Base-by-base conservation (phyloP, 495 filamentous ascomycete genomes). In the Trichoderma gamsii region DNA sequence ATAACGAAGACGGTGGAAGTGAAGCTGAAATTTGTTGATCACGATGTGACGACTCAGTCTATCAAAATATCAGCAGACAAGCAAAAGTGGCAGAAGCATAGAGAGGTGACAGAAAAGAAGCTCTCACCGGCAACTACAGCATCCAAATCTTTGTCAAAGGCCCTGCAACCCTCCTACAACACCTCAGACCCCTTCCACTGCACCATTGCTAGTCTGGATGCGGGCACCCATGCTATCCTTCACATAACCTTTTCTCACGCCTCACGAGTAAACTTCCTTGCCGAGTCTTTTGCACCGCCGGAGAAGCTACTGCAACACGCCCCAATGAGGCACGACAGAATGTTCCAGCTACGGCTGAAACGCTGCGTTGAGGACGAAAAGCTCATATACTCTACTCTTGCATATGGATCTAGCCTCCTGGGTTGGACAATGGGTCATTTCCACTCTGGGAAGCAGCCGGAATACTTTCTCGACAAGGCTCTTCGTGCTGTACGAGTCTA, bases 211-310 rank as follows among this genome's bases (percentile, higher is more conserved):
- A 21, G 25, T 21, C 16, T 56, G 6, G 51, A 56, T 56, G 51
- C n/a, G 15, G 51, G 51, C n/a, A 27, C 51, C n/a, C 51, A 56
- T 56, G 51, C 51, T 16, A 56, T 56, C n/a, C 51, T 56, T 56
- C 51, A 56, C 6, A 56, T 21, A 1, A 56, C 51, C 51, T 56
- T 56, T 25, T 56, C 51, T 25, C 51, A 56, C 21, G 51, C 51
- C 8, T 56, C 51, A 25, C 51, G 51, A 23, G 51, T 23, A 25
- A 56, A 56, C n/a, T 56, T 56, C n/a, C 51, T 56, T 23, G 51
- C 51, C 51, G 51, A 56, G 51, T 56, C 51, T 12, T 56, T 56
- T 56, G 51, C 51, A 3, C n/a, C 51, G n/a, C 21, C 51, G 18
- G 21, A 8, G 8, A 25, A n/a, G 21, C 51, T 56, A 3, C n/a